phyloP scores from a whole-genome alignment of 148 eudicot genomes.

The Gaultheria prostrata region DNA sequence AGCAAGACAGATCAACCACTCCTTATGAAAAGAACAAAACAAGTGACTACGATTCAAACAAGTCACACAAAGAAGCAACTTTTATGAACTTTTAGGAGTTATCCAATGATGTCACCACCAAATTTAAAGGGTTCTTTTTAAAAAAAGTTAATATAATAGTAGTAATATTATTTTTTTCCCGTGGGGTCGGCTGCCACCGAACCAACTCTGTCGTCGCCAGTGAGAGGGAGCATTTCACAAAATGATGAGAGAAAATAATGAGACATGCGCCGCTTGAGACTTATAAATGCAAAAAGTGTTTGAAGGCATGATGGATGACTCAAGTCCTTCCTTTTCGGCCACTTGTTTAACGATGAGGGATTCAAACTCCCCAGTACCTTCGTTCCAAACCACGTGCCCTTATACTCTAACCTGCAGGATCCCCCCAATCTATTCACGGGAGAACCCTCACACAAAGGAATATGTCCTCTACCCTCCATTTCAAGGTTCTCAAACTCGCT shows the following conservation, averaged over 20 bases:
- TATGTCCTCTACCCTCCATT: neutral
- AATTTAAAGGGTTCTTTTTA: too few relatives aligned
- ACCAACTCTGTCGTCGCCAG: too few relatives aligned
- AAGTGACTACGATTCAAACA: too few relatives aligned
- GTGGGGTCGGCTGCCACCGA: too few relatives aligned
- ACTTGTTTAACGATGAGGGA: neutral
- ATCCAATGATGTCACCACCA: too few relatives aligned
- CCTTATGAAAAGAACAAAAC: too few relatives aligned
- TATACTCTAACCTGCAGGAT: neutral
- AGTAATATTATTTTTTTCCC: too few relatives aligned
- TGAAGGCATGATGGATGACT: neutral
- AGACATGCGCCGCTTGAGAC: neutral
- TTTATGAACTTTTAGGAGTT: too few relatives aligned
- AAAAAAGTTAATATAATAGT: too few relatives aligned
- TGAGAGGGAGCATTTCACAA: neutral
- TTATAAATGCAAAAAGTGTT: neutral
- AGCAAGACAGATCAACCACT: too few relatives aligned
- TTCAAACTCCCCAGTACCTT: neutral
- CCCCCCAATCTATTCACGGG: neutral
- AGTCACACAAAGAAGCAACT: too few relatives aligned
- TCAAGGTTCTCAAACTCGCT: too few relatives aligned
- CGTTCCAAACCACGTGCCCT: neutral
- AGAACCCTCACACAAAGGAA: neutral
- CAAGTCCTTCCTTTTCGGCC: neutral
- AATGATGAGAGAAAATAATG: neutral